phyloP scores from a whole-genome alignment of 345 rosid genomes.

The Tarenaya hassleriana region DNA sequence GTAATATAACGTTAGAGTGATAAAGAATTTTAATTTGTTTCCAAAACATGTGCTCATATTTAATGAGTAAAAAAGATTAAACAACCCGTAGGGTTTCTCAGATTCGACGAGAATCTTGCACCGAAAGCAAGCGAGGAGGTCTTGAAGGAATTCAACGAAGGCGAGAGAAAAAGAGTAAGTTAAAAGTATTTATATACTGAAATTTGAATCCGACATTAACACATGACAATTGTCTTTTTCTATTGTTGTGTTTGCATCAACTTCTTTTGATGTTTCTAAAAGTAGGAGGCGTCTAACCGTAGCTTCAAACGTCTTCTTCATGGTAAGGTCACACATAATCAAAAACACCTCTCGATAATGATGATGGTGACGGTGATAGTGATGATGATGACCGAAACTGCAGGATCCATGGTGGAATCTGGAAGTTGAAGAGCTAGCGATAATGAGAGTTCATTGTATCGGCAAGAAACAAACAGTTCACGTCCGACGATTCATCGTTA shows the following conservation, averaged over 20 bases:
- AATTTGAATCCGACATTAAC: background rate
- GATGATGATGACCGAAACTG: background rate
- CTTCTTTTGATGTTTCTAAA: conserved; percentile 52
- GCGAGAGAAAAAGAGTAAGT: conserved; percentile 46
- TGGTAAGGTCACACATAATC: conserved; percentile 31
- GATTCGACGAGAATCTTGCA: conserved; percentile 47
- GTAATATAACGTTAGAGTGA: no score
- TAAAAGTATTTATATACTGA: background rate
- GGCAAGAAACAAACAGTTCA: conserved; percentile 51
- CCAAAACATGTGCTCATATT: no score
- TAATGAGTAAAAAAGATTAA: no score
- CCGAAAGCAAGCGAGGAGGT: conserved; percentile 61
- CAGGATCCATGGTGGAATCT: conserved; percentile 85
- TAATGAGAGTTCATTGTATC: conserved; percentile 55
- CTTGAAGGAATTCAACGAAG: conserved; percentile 54
- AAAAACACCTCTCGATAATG: background rate
- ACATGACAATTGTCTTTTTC: background rate
- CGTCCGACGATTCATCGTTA: conserved; percentile 51
- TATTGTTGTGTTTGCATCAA: conserved; percentile 34
- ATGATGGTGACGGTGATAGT: background rate
- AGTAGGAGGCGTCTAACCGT: conserved; percentile 73
- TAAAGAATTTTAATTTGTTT: no score
- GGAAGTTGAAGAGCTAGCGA: conserved; percentile 64
- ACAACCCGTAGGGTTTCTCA: conserved; percentile 44
- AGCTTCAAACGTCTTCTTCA: conserved; percentile 57